These are phyloP conservation scores for Vitis hybrid DNA, from an alignment of 177 flowering plant species.

Conservation along the genomic window DNA sequence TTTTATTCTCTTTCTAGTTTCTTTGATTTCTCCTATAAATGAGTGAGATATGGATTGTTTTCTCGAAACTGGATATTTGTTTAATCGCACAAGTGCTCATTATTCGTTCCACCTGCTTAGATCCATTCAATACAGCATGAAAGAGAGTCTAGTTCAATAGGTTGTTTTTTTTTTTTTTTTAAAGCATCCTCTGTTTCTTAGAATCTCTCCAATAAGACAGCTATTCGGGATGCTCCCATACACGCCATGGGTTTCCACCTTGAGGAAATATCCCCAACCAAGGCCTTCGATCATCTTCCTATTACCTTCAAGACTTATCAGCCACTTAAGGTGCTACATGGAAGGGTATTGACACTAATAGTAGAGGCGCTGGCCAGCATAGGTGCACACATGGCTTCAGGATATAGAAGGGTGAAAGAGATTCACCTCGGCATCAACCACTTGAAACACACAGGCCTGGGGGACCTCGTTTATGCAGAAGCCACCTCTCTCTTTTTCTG, in stretches of 20 bases:
- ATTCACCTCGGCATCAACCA: conserved; percentile 88
- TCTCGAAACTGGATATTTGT: no score
- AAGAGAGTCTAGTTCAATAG: no score
- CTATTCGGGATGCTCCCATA: conserved; percentile 50
- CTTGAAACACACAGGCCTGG: conserved; percentile 55
- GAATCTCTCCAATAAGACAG: no score
- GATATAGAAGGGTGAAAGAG: conserved; percentile 73
- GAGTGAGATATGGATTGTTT: no score
- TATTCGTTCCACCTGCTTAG: no score
- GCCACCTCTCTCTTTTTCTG: conserved; percentile 44
- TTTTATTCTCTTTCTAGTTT: no score
- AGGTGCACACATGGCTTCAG: conserved; percentile 86
- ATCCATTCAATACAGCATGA: no score
- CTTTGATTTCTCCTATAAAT: no score
- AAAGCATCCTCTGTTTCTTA: no score
- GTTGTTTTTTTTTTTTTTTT: no score
- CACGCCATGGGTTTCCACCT: conserved; percentile 57
- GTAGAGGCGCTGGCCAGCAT: conserved; percentile 82
- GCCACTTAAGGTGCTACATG: conserved; percentile 90
- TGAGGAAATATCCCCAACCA: conserved; percentile 48
- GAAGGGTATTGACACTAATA: conserved; percentile 89
- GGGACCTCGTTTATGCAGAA: conserved; percentile 62
- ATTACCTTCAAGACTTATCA: conserved; percentile 37
- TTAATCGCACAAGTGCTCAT: no score
- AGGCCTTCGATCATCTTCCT: conserved; percentile 51